Conservation (phyloP, 2,329 filamentous ascomycete genomes). For the Zymoseptoria passerinii region DNA sequence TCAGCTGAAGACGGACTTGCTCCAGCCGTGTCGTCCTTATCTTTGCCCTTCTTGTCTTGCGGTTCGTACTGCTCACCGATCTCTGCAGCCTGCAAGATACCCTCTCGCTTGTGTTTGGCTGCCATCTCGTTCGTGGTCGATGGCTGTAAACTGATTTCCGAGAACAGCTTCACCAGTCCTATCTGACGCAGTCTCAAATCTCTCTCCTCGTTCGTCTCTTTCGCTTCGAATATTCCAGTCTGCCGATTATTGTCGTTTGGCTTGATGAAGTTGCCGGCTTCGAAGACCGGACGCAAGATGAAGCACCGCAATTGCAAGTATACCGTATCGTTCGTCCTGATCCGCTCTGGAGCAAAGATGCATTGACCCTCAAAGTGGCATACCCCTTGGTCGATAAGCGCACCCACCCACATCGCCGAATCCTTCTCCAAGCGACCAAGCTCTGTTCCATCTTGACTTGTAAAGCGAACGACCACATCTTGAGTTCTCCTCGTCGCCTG, state of each 20-base stretch:
- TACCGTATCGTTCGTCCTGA: slow-evolving; percentile 89
- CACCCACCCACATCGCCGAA: slow-evolving; percentile 82
- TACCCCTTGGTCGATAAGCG: slow-evolving; percentile 80
- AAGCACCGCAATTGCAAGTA: slow-evolving; percentile 79
- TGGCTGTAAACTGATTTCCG: slow-evolving; percentile 78
- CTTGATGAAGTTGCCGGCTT: slow-evolving; percentile 52
- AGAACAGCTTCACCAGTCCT: slow-evolving; percentile 76
- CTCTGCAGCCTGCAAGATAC: slow-evolving; percentile 78
- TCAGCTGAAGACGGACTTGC: slow-evolving; percentile 49
- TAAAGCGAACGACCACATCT: slow-evolving; percentile 89
- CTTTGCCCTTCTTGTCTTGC: slow-evolving; percentile 47
- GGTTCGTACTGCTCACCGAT: slow-evolving; percentile 63
- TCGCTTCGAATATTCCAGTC: slow-evolving; percentile 69
- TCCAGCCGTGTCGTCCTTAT: slow-evolving; percentile 32
- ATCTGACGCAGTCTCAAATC: slow-evolving; percentile 76
- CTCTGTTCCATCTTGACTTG: slow-evolving; percentile 67
- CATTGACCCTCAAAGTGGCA: slow-evolving; percentile 81
- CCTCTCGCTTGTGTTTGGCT: slow-evolving; percentile 72
- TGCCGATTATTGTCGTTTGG: slow-evolving; percentile 62
- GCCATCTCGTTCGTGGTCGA: slow-evolving; percentile 65
- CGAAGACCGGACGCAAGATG: slow-evolving; percentile 66
- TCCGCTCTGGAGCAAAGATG: slow-evolving; percentile 76
- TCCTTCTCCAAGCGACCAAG: slow-evolving; percentile 83
- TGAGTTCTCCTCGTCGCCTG: slow-evolving; percentile 56
- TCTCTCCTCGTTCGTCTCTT: slow-evolving; percentile 79